Evolutionary conservation across 192 early-diverging fungal species (phyloP).

Genomic region (Coemansia nantahalensis): DNA sequence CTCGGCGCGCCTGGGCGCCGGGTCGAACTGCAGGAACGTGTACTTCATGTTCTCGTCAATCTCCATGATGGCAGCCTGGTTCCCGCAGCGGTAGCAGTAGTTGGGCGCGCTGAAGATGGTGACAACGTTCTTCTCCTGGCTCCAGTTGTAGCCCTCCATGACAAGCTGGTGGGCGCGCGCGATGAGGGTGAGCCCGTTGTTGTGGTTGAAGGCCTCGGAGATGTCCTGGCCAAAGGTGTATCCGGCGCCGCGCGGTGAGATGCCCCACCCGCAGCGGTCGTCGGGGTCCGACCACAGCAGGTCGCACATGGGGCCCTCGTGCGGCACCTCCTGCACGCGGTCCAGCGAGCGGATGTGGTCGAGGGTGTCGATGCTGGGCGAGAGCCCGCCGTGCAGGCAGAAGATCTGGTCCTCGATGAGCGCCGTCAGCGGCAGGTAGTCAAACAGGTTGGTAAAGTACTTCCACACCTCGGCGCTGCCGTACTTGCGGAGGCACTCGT

Average conservation of each 20-base stretch:
- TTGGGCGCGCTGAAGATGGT: conserved; percentile 99
- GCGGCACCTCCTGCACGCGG: conserved; percentile 89
- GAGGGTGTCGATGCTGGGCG: conserved; percentile 91
- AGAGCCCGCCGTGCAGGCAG: conserved; percentile 97
- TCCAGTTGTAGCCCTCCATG: conserved; percentile 99
- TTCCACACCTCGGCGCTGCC: conserved; percentile 99
- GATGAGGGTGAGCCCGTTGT: conserved; percentile 95
- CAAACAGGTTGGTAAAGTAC: conserved; percentile 96
- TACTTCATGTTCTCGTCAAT: conserved; percentile 99
- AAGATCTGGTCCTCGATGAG: conserved; percentile 98
- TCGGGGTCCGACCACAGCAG: conserved; percentile 88
- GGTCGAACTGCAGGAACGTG: conserved; percentile 98
- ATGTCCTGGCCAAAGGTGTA: conserved; percentile 91
- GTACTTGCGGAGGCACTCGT: conserved; percentile 98
- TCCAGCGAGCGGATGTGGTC: conserved; percentile 96
- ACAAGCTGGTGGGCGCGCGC: conserved; percentile 93
- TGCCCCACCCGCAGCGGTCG: conserved; percentile 85
- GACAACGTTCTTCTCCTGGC: conserved; percentile 96
- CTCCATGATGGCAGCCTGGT: conserved; percentile 99
- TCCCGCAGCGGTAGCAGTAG: conserved; percentile 99
- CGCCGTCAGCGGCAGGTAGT: conserved; percentile 93
- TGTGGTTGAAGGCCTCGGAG: conserved; percentile 85
- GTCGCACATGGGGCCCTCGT: conserved; percentile 87
- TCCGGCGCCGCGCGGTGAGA: conserved; percentile 81
- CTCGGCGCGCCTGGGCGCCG: conserved; percentile 94